Conservation (phyloP, 208 protist species). For the Acanthamoeba royreba region DNA sequence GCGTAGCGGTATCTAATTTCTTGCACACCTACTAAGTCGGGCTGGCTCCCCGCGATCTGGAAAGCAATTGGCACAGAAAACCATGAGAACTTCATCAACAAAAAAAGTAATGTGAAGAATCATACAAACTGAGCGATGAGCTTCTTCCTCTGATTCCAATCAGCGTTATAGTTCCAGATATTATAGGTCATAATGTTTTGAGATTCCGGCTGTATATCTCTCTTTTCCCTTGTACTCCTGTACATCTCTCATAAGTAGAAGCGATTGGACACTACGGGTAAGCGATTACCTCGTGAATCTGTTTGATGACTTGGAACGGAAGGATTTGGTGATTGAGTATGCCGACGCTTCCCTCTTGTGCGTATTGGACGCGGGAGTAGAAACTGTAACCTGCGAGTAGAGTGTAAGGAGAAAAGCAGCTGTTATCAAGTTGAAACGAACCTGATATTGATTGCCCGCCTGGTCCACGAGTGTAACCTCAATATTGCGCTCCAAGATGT, state of each 20-base stretch:
- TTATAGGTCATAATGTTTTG: not conserved
- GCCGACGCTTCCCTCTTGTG: not conserved
- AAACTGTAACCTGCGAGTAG: not conserved
- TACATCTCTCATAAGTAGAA: not conserved
- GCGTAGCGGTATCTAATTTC: not conserved
- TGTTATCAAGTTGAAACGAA: no score
- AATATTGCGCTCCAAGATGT: not conserved
- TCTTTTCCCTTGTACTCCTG: not conserved
- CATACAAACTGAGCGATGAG: not conserved
- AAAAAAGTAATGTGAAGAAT: no score
- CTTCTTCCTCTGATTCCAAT: not conserved
- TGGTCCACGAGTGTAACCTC: not conserved
- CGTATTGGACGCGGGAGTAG: not conserved
- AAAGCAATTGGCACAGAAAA: not conserved
- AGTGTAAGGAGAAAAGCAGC: not conserved
- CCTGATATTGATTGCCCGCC: not conserved
- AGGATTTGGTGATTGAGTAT: not conserved
- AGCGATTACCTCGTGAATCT: not conserved
- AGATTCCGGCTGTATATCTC: not conserved
- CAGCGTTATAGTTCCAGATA: constrained; percentile 37
- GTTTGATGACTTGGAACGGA: no score
- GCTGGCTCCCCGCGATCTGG: not conserved
- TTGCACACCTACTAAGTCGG: constrained; percentile 12
- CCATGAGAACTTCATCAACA: no score
- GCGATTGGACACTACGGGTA: not conserved